These are phyloP conservation scores for Herpotrichia juniperi DNA, from an alignment of 2,329 filamentous ascomycete species.

Conservation along the genomic window DNA sequence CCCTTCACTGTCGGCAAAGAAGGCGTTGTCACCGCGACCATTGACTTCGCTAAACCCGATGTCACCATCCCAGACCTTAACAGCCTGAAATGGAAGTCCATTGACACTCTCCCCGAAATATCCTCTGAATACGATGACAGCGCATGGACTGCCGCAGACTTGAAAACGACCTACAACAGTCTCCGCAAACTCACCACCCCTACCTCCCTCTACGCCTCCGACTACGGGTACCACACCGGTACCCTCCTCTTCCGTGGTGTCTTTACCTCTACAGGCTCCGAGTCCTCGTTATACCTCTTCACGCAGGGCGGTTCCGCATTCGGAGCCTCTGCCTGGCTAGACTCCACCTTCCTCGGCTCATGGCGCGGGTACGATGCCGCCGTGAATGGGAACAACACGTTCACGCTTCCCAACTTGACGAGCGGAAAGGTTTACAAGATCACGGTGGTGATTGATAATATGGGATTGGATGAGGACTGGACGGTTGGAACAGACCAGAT, in stretches of 20 bases:
- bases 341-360: constrained; percentile 67
- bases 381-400: constrained; percentile 60
- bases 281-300: constrained; percentile 61
- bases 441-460: constrained; percentile 75
- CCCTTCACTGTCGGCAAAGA: constrained; percentile 48
- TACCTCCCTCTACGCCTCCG: constrained; percentile 67
- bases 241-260: constrained; percentile 72
- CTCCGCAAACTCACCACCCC: constrained; percentile 64
- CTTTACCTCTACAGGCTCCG: constrained; percentile 68
- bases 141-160: constrained; percentile 66
- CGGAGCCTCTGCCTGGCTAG: constrained; percentile 71
- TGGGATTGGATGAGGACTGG: constrained; percentile 72
- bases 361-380: constrained; percentile 63
- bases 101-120: constrained; percentile 76
- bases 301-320: constrained; percentile 73
- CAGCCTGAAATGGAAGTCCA: constrained; percentile 68
- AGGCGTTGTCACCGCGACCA: constrained; percentile 58
- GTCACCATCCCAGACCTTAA: constrained; percentile 64
- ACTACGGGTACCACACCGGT: constrained; percentile 77
- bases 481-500: constrained; percentile 58
- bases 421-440: constrained; percentile 64
- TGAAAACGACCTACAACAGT: constrained; percentile 66
- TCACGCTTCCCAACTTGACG: constrained; percentile 60
- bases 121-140: constrained; percentile 69
- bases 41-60: constrained; percentile 58